phyloP scores from a whole-genome alignment of 352 stramenopile genomes.

The Phytophthora pistaciae region DNA sequence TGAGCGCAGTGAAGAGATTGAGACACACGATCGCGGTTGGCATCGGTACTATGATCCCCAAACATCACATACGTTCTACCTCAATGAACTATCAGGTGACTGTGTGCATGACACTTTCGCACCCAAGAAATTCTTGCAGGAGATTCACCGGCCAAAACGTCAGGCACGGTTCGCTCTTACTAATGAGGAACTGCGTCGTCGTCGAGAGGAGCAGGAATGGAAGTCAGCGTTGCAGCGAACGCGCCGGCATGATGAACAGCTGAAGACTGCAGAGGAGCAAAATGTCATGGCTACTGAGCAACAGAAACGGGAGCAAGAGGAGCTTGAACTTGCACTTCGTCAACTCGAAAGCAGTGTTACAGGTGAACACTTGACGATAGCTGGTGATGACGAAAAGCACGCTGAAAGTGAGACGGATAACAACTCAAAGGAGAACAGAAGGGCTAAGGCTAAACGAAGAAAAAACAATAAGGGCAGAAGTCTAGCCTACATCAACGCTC shows the following conservation, averaged over 20 bases:
- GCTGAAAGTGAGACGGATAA: slow-evolving; percentile 18
- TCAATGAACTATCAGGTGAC: slow-evolving; percentile 67
- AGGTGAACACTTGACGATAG: slow-evolving; percentile 59
- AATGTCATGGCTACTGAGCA: slow-evolving; percentile 19
- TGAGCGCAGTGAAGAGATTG: slow-evolving; percentile 70
- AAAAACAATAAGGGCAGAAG: slow-evolving; percentile 38
- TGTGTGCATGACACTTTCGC: slow-evolving; percentile 68
- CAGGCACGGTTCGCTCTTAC: slow-evolving; percentile 43
- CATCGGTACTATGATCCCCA: slow-evolving; percentile 65
- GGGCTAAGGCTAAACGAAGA: slow-evolving; percentile 2
- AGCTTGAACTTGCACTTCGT: slow-evolving; percentile 50
- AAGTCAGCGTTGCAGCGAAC: slow-evolving; percentile 61
- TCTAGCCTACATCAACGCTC: slow-evolving; percentile 69
- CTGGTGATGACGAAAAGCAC: slow-evolving; percentile 15
- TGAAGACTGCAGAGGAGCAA: slow-evolving; percentile 35
- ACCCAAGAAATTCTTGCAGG: slow-evolving; percentile 43
- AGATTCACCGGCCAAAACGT: slow-evolving; percentile 43
- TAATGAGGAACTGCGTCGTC: slow-evolving; percentile 54
- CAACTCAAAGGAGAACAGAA: slow-evolving; percentile 4
- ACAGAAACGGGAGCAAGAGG: slow-evolving; percentile 41
- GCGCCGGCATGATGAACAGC: slow-evolving; percentile 45
- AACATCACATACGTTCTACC: slow-evolving; percentile 73
- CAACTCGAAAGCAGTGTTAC: slow-evolving; percentile 62
- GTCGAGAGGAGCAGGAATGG: slow-evolving; percentile 77
- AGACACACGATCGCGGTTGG: slow-evolving; percentile 60